phyloP scores from a whole-genome alignment of 441 rosid species.

The Rhodomyrtus psidioides region DNA sequence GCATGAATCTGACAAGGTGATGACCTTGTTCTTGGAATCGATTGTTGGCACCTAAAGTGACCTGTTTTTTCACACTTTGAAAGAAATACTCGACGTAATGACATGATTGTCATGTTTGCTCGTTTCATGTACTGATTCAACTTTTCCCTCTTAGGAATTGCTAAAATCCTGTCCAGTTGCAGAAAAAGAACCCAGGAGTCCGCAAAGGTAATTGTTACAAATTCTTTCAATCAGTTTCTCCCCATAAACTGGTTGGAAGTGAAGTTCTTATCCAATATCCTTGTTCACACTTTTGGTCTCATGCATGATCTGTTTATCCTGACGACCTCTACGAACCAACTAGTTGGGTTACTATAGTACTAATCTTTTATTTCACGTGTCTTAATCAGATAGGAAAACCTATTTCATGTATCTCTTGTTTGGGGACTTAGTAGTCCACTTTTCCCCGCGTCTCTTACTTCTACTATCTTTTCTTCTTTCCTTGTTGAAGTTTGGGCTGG shows the following conservation, averaged over 20 bases:
- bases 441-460: background rate
- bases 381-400: background rate
- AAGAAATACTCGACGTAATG: background rate
- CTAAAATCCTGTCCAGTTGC: constrained; percentile 11
- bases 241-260: background rate
- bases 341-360: background rate
- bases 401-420: background rate
- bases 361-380: background rate
- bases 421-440: background rate
- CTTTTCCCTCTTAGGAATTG: background rate
- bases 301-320: background rate
- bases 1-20: constrained; percentile 48
- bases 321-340: background rate
- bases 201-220: constrained; percentile 27
- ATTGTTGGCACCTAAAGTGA: background rate
- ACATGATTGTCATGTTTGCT: background rate
- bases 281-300: background rate
- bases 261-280: background rate
- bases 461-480: background rate
- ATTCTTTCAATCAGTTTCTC: background rate
- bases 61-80: background rate
- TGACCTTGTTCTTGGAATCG: background rate
- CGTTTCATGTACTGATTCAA: background rate
- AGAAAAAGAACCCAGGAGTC: constrained; percentile 29
- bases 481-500: background rate